Conservation (phyloP, 73 alveolate species). For the Effrenium voratum region DNA sequence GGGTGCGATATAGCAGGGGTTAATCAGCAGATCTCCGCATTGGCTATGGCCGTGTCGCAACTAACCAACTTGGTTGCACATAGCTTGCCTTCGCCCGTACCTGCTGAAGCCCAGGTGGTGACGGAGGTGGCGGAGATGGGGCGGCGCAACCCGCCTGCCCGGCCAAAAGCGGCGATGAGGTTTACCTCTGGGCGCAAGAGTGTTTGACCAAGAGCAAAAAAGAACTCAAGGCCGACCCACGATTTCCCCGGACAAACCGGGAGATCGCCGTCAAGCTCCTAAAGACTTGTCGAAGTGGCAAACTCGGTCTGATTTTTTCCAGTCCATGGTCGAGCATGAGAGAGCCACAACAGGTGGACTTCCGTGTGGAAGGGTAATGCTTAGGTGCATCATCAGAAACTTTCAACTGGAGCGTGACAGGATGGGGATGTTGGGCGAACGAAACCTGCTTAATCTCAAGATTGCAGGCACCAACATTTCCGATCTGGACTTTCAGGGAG, state of each 20-base stretch:
- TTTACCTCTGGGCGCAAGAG: neutral
- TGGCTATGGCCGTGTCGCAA: too few species aligned
- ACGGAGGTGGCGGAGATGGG: too few species aligned
- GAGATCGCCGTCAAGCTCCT: constrained; percentile 1
- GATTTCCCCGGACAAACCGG: neutral
- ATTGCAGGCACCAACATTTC: neutral
- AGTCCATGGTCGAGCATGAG: constrained; percentile 12
- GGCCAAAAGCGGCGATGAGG: too few species aligned
- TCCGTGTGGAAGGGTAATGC: too few species aligned
- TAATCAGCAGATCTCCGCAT: too few species aligned
- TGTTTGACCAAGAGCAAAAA: neutral
- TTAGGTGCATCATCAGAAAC: too few species aligned
- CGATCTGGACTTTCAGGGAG: neutral
- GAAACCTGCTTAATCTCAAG: neutral
- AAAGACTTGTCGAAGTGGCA: neutral
- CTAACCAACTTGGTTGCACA: too few species aligned
- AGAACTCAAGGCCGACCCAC: neutral
- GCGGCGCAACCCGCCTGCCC: too few species aligned
- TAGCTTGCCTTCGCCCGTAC: too few species aligned
- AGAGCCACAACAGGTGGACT: neutral
- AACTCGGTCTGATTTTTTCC: neutral
- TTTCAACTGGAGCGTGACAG: neutral
- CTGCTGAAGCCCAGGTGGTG: too few species aligned
- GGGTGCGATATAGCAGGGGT: too few species aligned
- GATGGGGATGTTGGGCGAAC: neutral